Base-by-base conservation (phyloP, 148 eudicot species). In the Cornus suecica region DNA sequence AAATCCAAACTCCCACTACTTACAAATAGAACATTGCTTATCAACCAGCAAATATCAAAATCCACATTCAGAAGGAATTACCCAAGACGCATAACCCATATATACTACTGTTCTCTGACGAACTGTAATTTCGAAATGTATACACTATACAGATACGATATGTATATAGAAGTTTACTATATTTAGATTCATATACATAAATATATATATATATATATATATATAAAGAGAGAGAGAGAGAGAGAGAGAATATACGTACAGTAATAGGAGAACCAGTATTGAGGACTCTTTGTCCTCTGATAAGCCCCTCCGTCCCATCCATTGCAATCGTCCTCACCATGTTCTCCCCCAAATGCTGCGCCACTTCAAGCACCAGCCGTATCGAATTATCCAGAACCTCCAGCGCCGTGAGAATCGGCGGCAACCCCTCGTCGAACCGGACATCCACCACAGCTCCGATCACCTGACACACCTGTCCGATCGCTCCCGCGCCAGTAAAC, bases 361-460 rank as follows among this genome's bases (percentile, higher is more conserved):
- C 99, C 20, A 95, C 99, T 78, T 95, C 99, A 70, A 95, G 77
- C 4, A 92, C 99, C 69, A 95, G 68, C 66, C 99, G 83, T 41
- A 87, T 90, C 85, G 88, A 85, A 79, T 91, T 88, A 74, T 92
- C 97, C 73, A 88, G 30, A 6, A 93, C 97, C 87, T 95, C 99
- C 10, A 95, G 80, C 1, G 97, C 97, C 28, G 99, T 95, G 83
- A 92, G 72, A 68, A 95, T 95, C 82, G 97, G 99, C 16, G 98
- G 98, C 73, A 93, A 60, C 1, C 98, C 98, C 5, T 91, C 98
- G 0, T 80, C 85, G 51, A 87, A 95, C 26, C 92, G 80, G 27
- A 95, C 99, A 74, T 95, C 99, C 10, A 95, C 97, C 9, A 95
- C 99, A 29, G 99, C 99, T n/a, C 99, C 99, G 45, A 95, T 95